Conservation (phyloP, 176 grass and related monocot genomes). For the Alopecurus myosuroides region DNA sequence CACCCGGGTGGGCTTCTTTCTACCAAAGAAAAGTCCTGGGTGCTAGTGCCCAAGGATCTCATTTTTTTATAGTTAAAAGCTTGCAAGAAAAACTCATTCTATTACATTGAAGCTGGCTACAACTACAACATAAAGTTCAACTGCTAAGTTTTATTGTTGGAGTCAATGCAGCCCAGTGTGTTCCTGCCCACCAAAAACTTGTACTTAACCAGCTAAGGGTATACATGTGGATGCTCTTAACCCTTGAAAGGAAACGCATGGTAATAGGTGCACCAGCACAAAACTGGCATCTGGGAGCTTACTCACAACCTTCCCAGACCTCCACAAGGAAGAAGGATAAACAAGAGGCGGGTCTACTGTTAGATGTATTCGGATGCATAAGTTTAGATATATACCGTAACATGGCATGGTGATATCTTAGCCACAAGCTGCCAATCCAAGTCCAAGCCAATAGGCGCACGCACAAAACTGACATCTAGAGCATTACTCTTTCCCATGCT, state of each 20-base stretch:
- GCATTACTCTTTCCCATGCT: conserved; percentile 88
- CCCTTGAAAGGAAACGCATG: neutral
- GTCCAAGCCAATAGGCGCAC: conserved; percentile 60
- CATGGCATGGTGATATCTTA: conserved; percentile 92
- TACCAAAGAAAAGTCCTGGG: too few relatives aligned
- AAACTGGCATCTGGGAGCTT: neutral
- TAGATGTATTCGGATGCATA: neutral
- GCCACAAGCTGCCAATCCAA: conserved; percentile 85
- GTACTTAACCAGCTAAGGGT: neutral
- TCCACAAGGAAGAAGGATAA: neutral
- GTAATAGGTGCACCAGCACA: neutral
- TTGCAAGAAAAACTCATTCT: neutral
- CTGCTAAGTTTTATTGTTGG: neutral
- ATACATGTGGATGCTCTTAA: neutral
- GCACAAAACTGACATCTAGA: conserved; percentile 86
- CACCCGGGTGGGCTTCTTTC: too few relatives aligned
- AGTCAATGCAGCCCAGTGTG: neutral
- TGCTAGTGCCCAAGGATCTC: too few relatives aligned
- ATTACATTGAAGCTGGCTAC: neutral
- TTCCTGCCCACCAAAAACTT: neutral
- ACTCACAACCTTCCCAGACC: neutral
- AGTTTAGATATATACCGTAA: conserved; percentile 65
- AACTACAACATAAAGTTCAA: neutral
- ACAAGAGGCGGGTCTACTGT: neutral
- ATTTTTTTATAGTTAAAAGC: neutral